Evolutionary conservation across 306 rosid species (phyloP).

Genomic region (Hylodesmum podocarpum): DNA sequence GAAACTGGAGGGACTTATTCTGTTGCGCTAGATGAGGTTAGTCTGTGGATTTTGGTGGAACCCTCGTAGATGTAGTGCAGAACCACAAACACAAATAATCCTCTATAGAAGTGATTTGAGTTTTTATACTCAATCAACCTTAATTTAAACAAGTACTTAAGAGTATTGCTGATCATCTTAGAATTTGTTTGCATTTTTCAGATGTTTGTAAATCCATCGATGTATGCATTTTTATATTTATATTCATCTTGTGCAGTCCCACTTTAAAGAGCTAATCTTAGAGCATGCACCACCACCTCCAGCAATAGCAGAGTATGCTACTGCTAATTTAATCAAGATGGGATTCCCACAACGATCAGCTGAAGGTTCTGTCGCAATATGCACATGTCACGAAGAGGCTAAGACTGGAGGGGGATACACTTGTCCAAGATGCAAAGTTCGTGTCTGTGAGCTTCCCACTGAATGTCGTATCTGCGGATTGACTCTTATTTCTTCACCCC

Average conservation of each 20-base stretch:
- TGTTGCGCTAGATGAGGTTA: conserved; percentile 90
- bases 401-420: conserved; percentile 89
- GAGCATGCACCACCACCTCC: conserved; percentile 99
- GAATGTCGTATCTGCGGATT: conserved; percentile 92
- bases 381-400: conserved; percentile 91
- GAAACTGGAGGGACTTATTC: conserved; percentile 89
- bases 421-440: conserved; percentile 95
- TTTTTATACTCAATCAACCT: background rate
- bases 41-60: conserved; percentile 30
- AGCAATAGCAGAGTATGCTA: conserved; percentile 94
- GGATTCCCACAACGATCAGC: conserved; percentile 99
- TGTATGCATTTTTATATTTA: conserved; percentile 17
- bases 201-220: background rate
- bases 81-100: background rate
- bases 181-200: background rate
- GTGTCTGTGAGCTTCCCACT: conserved; percentile 95
- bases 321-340: conserved; percentile 90
- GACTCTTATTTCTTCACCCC: conserved; percentile 96
- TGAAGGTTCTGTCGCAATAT: conserved; percentile 86
- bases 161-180: conserved; percentile 1
- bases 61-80: background rate
- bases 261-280: conserved; percentile 79
- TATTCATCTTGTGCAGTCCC: conserved; percentile 52
- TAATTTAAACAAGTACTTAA: background rate
- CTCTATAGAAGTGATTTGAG: background rate